Conservation (phyloP, 805 yeast genomes). For the Sungouiella thailandica region DNA sequence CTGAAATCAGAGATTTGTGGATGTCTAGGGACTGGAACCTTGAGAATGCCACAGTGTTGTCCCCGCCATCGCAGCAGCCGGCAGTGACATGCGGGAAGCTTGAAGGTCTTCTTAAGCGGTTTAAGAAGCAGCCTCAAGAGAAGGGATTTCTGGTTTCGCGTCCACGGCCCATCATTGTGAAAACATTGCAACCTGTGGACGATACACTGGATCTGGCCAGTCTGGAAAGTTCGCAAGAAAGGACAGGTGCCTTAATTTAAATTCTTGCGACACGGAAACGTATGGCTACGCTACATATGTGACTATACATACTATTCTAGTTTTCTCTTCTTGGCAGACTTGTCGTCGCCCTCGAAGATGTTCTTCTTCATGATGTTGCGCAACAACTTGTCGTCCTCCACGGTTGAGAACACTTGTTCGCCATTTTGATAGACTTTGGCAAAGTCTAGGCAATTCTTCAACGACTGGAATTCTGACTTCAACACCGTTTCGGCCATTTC, state of each 20-base stretch:
- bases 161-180: conserved; percentile 13
- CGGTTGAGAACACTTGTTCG: conserved; percentile 30
- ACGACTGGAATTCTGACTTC: conserved; percentile 49
- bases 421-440: conserved; percentile 21
- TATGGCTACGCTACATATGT: no score
- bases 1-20: conserved; percentile 50
- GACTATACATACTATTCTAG: background rate
- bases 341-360: conserved; percentile 9
- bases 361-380: conserved; percentile 54
- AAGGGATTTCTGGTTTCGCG: conserved; percentile 31
- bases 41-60: no score
- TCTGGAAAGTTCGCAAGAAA: no score
- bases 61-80: no score
- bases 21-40: conserved; percentile 33
- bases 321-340: conserved; percentile 16
- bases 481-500: conserved; percentile 54
- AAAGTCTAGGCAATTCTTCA: conserved; percentile 35
- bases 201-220: background rate
- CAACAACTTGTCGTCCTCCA: conserved; percentile 57
- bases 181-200: background rate
- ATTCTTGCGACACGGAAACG: no score
- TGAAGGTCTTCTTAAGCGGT: no score
- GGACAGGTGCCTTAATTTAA: no score
- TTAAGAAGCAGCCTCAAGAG: conserved; percentile 3
- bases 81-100: no score